phyloP scores from a whole-genome alignment of 1,284 basidiomycete species.

The Pseudozyma hubeiensis region DNA sequence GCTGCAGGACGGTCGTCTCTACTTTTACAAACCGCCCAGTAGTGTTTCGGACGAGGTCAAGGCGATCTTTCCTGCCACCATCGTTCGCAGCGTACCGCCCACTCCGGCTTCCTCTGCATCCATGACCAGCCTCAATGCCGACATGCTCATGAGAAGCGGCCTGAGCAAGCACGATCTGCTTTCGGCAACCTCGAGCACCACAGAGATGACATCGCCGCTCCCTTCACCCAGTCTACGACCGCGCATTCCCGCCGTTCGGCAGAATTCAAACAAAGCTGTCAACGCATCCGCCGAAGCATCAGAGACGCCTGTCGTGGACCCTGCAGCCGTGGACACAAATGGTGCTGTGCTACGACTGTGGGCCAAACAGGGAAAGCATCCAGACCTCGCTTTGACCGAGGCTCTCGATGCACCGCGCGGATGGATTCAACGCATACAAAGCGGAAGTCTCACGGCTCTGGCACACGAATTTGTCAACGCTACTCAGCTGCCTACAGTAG shows the following conservation, averaged over 20 bases:
- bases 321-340: background rate
- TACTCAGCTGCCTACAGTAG: constrained; percentile 45
- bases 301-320: constrained; percentile 6
- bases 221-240: constrained; percentile 28
- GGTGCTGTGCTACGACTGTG: constrained; percentile 32
- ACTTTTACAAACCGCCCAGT: constrained; percentile 65
- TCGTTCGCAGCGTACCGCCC: constrained; percentile 29
- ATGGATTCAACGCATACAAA: constrained; percentile 58
- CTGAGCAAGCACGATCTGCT: constrained; percentile 59
- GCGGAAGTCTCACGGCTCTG: constrained; percentile 54
- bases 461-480: constrained; percentile 65
- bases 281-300: constrained; percentile 2
- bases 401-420: constrained; percentile 29
- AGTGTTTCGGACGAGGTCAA: constrained; percentile 63
- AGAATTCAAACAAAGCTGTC: constrained; percentile 17
- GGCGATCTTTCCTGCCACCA: constrained; percentile 48
- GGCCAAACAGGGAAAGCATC: constrained; percentile 50
- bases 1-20: constrained; percentile 57
- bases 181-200: constrained; percentile 49
- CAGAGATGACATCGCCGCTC: constrained; percentile 35
- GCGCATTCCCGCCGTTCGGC: constrained; percentile 22
- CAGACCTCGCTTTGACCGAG: constrained; percentile 49
- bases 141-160: constrained; percentile 44
- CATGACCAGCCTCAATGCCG: constrained; percentile 35
- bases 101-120: constrained; percentile 22